These are phyloP conservation scores for Aspergillus biplanus DNA, from an alignment of 495 filamentous ascomycete species.

Conservation along the genomic window DNA sequence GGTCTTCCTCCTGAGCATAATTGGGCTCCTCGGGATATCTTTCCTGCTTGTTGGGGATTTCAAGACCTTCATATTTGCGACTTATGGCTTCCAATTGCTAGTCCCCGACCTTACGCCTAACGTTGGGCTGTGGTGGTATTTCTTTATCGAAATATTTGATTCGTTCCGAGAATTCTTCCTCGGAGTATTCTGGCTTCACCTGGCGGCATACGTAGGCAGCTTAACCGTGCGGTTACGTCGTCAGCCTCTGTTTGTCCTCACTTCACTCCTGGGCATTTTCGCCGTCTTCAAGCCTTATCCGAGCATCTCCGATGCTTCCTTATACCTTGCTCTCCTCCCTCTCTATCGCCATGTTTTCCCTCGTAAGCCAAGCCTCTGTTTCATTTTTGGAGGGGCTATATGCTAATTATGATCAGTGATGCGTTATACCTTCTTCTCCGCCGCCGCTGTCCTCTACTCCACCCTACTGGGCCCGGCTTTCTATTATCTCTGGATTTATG, in stretches of 20 bases:
- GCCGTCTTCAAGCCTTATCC: constrained; percentile 96
- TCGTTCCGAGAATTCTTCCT: constrained; percentile 97
- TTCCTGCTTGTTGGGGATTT: constrained; percentile 74
- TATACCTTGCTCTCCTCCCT: constrained; percentile 81
- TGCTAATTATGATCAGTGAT: constrained; percentile 61
- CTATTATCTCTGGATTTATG: constrained; percentile 98
- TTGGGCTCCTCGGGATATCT: constrained; percentile 69
- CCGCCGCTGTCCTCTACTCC: constrained; percentile 81
- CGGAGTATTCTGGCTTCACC: constrained; percentile 95
- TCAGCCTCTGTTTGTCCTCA: constrained; percentile 85
- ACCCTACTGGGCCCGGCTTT: constrained; percentile 91
- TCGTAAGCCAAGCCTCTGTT: constrained; percentile 51
- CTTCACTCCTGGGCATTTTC: constrained; percentile 81
- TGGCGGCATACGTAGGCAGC: constrained; percentile 84
- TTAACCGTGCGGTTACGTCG: constrained; percentile 75
- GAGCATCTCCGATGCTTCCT: constrained; percentile 80
- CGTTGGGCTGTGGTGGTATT: constrained; percentile 98
- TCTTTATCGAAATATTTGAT: constrained; percentile 99
- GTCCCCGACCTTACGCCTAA: constrained; percentile 95
- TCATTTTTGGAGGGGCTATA: background rate
- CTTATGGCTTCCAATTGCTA: constrained; percentile 89
- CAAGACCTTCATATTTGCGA: constrained; percentile 83
- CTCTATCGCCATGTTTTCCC: constrained; percentile 96
- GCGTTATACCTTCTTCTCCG: constrained; percentile 88
- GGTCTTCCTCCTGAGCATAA: constrained; percentile 50